Evolutionary conservation across 1,284 basidiomycete species (phyloP).

Genomic region (Heliocybe sulcata): DNA sequence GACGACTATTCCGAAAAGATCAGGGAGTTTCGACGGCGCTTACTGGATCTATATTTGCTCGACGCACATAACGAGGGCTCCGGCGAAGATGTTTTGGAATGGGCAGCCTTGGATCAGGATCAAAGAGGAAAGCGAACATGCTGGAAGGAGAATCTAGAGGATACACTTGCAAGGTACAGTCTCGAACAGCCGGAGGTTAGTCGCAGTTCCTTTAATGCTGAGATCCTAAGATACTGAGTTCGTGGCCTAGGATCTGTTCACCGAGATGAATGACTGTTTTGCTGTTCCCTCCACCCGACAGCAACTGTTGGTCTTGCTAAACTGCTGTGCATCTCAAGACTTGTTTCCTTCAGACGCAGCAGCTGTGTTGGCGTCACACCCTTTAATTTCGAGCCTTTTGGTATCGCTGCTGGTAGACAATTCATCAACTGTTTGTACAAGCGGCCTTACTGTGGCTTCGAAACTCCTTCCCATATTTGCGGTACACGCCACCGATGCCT

Average conservation of each 20-base stretch:
- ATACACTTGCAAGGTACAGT: constrained; percentile 59
- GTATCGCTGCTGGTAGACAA: constrained; percentile 63
- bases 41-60: constrained; percentile 68
- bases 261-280: constrained; percentile 58
- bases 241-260: constrained; percentile 54
- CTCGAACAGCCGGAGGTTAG: constrained; percentile 55
- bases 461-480: constrained; percentile 72
- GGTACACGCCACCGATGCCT: constrained; percentile 44
- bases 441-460: constrained; percentile 53
- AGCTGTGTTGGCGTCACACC: constrained; percentile 50
- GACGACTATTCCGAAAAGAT: constrained; percentile 41
- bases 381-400: constrained; percentile 53
- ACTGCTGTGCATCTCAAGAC: constrained; percentile 47
- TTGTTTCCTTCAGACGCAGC: constrained; percentile 38
- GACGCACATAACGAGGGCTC: constrained; percentile 71
- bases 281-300: constrained; percentile 48
- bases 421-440: constrained; percentile 60
- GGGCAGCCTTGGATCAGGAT: constrained; percentile 53
- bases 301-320: constrained; percentile 61
- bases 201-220: no score
- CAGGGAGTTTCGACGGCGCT: constrained; percentile 52
- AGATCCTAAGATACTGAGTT: no score
- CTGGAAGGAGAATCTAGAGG: constrained; percentile 75
- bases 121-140: constrained; percentile 49
- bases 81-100: constrained; percentile 64